Percentiles rank a stretch among this genome's conserved stretches.
Evolutionary conservation across 495 filamentous ascomycete genomes (phyloP).

Genomic region (Hypoxylon intermedium): DNA sequence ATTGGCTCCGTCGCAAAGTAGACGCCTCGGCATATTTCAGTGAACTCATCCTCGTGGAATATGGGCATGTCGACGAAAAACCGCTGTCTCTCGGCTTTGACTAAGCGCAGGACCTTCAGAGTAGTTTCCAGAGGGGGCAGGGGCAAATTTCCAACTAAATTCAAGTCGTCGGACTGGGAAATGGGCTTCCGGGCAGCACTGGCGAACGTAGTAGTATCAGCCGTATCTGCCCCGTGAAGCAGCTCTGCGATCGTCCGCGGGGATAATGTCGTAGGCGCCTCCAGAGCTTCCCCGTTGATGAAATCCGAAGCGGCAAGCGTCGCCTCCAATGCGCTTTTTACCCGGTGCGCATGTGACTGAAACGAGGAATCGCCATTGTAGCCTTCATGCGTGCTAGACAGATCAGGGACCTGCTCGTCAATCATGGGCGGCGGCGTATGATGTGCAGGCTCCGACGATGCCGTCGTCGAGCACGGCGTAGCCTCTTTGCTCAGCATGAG

Average conservation of each 20-base stretch:
- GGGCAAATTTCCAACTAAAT: conserved; percentile 17
- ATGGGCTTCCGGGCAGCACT: not conserved
- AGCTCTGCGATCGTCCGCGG: conserved; percentile 8
- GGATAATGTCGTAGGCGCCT: not conserved
- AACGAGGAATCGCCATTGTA: conserved; percentile 37
- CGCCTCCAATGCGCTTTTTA: conserved; percentile 24
- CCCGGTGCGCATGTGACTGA: conserved; percentile 30
- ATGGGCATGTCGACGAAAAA: conserved; percentile 40
- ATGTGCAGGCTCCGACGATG: conserved; percentile 9
- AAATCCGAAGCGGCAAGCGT: conserved; percentile 21
- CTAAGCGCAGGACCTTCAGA: conserved; percentile 34
- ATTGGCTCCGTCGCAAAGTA: conserved; percentile 67
- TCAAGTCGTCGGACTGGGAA: conserved; percentile 1
- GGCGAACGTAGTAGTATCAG: not conserved
- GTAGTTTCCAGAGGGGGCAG: conserved; percentile 30
- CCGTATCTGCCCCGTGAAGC: conserved; percentile 4
- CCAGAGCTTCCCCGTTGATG: conserved; percentile 4
- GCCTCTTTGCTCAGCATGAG: conserved; percentile 15
- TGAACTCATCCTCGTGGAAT: conserved; percentile 59
- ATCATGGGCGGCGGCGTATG: conserved; percentile 37
- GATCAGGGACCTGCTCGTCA: conserved; percentile 33
- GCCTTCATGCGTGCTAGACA: conserved; percentile 28
- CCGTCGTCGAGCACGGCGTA: conserved; percentile 1
- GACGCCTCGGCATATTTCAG: conserved; percentile 61
- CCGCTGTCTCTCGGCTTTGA: conserved; percentile 26